Conservation (phyloP, 2,329 filamentous ascomycete species). For the Trichoderma sp. region DNA sequence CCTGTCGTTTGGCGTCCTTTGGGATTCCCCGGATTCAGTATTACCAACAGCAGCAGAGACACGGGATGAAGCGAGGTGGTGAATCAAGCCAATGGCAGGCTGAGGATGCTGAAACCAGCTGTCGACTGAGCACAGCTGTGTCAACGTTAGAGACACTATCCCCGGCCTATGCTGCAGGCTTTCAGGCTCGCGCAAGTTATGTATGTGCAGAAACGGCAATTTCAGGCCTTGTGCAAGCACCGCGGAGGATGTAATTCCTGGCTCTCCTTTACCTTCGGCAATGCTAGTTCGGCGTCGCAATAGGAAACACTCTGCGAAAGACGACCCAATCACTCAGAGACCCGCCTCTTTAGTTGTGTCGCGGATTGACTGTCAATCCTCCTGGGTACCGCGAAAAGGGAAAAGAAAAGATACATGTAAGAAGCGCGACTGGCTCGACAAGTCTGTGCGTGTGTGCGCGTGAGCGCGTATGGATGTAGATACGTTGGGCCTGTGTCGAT, state of each 20-base stretch:
- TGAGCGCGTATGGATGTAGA: not conserved
- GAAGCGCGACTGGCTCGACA: not conserved
- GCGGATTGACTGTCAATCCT: slow-evolving; percentile 5
- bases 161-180: slow-evolving; percentile 4
- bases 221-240: not conserved
- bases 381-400: not conserved
- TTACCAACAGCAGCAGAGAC: not conserved
- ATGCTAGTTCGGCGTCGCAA: slow-evolving; percentile 11
- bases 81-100: not conserved
- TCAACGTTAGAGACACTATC: not conserved
- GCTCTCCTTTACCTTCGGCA: not conserved
- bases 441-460: not conserved
- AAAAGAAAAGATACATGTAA: not conserved
- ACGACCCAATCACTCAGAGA: slow-evolving; percentile 6
- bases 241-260: not conserved
- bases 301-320: not conserved
- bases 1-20: slow-evolving; percentile 1
- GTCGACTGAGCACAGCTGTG: not conserved
- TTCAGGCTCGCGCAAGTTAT: not conserved
- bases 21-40: slow-evolving; percentile 4
- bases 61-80: slow-evolving; percentile 9
- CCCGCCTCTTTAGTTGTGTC: slow-evolving; percentile 2
- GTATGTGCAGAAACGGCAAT: not conserved
- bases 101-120: slow-evolving; percentile 5
- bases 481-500: not conserved